Evolutionary conservation across 768 basidiomycete species (phyloP).

Genomic region (Boletus speciosus): DNA sequence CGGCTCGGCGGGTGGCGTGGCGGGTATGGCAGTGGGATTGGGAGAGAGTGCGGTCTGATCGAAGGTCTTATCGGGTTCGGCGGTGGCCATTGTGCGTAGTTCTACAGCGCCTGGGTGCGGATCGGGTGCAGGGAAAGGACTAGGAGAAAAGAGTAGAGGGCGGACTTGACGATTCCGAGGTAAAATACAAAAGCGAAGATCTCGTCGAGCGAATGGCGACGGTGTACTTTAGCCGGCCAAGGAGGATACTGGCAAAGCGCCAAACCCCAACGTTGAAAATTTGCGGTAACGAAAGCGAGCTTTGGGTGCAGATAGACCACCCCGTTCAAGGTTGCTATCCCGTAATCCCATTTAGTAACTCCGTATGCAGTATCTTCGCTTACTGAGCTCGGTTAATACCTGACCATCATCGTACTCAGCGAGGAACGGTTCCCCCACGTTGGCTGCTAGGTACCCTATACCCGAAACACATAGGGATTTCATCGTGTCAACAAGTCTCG

Average conservation of each 20-base stretch:
- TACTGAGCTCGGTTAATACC: slow-evolving; percentile 9
- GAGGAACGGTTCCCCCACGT: not conserved
- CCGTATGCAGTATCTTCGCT: slow-evolving; percentile 8
- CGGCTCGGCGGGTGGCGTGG: slow-evolving; percentile 4
- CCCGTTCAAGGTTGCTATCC: slow-evolving; percentile 9
- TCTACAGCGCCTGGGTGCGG: not conserved
- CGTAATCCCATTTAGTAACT: slow-evolving; percentile 29
- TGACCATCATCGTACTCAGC: not conserved
- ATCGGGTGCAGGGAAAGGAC: slow-evolving; percentile 9
- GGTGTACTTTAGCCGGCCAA: slow-evolving; percentile 11
- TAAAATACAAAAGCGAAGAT: slow-evolving; percentile 23
- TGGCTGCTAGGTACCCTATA: not conserved
- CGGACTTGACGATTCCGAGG: not conserved
- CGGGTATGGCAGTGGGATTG: not conserved
- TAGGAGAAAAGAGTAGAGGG: not conserved
- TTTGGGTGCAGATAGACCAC: slow-evolving; percentile 22
- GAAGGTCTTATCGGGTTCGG: slow-evolving; percentile 23
- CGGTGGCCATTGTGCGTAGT: slow-evolving; percentile 21
- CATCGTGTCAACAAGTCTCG: slow-evolving; percentile 4
- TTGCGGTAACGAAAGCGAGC: slow-evolving; percentile 20
- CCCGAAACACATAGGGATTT: not conserved
- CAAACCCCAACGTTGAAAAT: slow-evolving; percentile 24
- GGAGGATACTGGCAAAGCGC: slow-evolving; percentile 9
- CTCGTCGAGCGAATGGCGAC: slow-evolving; percentile 6
- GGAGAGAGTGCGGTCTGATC: slow-evolving; percentile 19